Evolutionary conservation across 108 stramenopile species (phyloP), one percentile per base, ranked within the genome.

Genomic region (Craspedostauros australis): DNA sequence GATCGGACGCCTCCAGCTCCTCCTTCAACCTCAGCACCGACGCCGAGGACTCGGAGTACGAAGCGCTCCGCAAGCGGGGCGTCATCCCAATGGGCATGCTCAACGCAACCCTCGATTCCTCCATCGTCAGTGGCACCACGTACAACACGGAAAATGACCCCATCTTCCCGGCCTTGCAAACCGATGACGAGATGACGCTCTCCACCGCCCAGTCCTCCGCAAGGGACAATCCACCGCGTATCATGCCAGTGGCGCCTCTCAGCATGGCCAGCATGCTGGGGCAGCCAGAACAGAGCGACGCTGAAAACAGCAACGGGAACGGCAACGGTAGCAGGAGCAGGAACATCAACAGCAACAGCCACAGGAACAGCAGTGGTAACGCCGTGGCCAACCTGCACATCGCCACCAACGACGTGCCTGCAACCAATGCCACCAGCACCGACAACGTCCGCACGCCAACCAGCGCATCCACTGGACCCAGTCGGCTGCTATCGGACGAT

Each of bases 11-110:
- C 5, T 60, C 59, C 14, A 43, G 37, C 15, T 60, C 51, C 23
- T 67, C 70, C 14, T 79, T 79, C 55, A 73, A 79, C 36, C 66
- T 88, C 6, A 77, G 75, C 11, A 76, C 80, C 0, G 84, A 89
- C 53, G 77, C 77, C 14, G 88, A 85, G 30, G 88, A 89, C 52
- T 72, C 78, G 19, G 80, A 85, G 41, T 89, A 85, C 51, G 82
- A 85, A 55, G 46, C 36, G 8, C 48, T 89, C 16, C 50, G 68
- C 21, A 52, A 62, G 29, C 62, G 54, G 7, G 67, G 56, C 24
- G 50, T 53, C 15, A 24, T 66, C 21, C 63, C 56, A 1, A 29
- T 14, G 22, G 16, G 27, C 4, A 18, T 5, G 1, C 27, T 30
- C 19, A 37, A 19, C 3, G 42, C 54, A 5, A 32, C 52, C 5